Percentiles rank a stretch among this genome's conserved stretches.
phyloP scores from a whole-genome alignment of 768 basidiomycete genomes.

The Lactarius vividus region DNA sequence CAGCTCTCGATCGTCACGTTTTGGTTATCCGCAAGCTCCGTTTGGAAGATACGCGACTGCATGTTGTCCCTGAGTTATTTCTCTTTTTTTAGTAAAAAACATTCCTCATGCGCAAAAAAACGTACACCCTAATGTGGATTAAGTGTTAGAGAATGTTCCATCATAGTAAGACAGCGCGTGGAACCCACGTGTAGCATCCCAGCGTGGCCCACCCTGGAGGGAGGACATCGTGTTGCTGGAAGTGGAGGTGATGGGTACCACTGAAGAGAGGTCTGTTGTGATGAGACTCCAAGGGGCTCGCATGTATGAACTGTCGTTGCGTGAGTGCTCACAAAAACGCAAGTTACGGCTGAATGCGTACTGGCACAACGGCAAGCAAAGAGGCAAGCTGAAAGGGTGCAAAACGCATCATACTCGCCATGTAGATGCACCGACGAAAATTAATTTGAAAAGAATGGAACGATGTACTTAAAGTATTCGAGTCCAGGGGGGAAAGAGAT shows the following conservation, averaged over 20 bases:
- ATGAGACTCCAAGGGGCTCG: background rate
- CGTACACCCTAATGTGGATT: constrained; percentile 46
- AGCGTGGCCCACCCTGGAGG: constrained; percentile 54
- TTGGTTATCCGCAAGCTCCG: constrained; percentile 39
- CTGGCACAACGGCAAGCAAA: constrained; percentile 2
- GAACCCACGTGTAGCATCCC: constrained; percentile 60
- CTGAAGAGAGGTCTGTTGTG: background rate
- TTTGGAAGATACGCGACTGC: constrained; percentile 55
- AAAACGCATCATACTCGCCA: constrained; percentile 11
- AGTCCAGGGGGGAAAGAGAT: background rate
- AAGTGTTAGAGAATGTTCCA: constrained; percentile 34
- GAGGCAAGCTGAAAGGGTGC: constrained; percentile 2
- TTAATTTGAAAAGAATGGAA: background rate
- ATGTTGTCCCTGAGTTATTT: constrained; percentile 48
- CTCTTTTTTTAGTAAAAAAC: background rate
- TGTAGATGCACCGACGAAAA: background rate
- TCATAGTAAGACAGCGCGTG: background rate
- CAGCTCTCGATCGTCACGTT: constrained; percentile 61
- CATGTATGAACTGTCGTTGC: background rate
- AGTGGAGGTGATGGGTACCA: constrained; percentile 1
- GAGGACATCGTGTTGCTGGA: constrained; percentile 33
- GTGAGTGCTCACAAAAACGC: background rate
- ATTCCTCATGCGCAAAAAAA: background rate
- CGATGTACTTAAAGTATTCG: constrained; percentile 9
- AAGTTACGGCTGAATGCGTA: background rate